Conservation (phyloP, 768 basidiomycete genomes). For the Inosperma sp. region DNA sequence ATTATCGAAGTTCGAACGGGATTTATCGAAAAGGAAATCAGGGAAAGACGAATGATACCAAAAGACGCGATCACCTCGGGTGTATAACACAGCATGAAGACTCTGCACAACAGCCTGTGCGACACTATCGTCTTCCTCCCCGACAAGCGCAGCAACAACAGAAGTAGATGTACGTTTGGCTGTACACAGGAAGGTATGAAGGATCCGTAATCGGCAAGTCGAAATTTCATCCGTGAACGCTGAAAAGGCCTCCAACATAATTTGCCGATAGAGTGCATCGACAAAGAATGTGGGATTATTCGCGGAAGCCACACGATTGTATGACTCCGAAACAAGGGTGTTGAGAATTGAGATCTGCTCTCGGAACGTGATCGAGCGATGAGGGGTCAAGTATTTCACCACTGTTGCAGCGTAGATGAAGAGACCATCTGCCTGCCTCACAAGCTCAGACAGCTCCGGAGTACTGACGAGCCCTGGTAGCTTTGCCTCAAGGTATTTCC, state of each 20-base stretch:
- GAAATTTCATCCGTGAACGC: neutral
- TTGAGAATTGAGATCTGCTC: neutral
- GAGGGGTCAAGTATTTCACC: too few species aligned
- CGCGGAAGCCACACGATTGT: neutral
- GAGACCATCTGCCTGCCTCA: neutral
- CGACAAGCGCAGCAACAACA: neutral
- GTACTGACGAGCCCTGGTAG: neutral
- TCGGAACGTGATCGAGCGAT: neutral
- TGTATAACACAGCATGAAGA: neutral
- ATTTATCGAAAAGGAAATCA: too few species aligned
- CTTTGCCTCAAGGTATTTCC: neutral
- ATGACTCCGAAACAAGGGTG: neutral
- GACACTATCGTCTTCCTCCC: neutral
- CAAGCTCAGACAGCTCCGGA: neutral
- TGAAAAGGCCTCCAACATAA: constrained; percentile 1
- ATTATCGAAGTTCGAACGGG: too few species aligned
- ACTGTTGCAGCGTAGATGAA: neutral
- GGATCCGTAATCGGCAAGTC: neutral
- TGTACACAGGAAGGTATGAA: constrained; percentile 17
- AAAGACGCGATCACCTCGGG: neutral
- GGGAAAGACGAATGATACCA: constrained; percentile 1
- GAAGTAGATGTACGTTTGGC: constrained; percentile 3
- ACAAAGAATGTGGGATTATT: neutral
- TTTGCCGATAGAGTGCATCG: constrained; percentile 8
- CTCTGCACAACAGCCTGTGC: neutral